Evolutionary conservation across 2,329 filamentous ascomycete genomes (phyloP).

Genomic region (Anthostomella pinea): DNA sequence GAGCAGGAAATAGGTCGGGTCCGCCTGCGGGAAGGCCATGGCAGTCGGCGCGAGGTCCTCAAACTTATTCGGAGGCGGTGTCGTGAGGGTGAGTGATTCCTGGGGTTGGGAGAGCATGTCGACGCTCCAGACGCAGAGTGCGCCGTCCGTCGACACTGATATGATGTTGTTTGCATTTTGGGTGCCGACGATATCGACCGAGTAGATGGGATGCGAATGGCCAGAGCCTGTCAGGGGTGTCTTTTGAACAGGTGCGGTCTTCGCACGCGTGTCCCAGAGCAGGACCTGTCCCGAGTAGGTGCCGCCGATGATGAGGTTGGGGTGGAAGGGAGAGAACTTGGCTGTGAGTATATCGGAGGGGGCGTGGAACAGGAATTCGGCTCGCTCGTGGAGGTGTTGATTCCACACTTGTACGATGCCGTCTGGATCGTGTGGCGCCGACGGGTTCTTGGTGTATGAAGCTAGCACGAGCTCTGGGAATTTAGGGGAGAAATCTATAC

Average conservation of each 20-base stretch:
- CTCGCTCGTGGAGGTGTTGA: slow-evolving; percentile 85
- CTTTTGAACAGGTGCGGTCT: slow-evolving; percentile 87
- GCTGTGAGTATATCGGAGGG: slow-evolving; percentile 94
- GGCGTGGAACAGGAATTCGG: slow-evolving; percentile 95
- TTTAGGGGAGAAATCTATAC: slow-evolving; percentile 92
- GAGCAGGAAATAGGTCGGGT: slow-evolving; percentile 96
- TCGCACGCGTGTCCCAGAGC: slow-evolving; percentile 92
- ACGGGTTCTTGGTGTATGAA: slow-evolving; percentile 95
- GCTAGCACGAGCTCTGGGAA: slow-evolving; percentile 90
- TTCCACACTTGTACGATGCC: slow-evolving; percentile 98
- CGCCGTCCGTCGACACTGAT: slow-evolving; percentile 92
- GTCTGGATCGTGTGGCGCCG: slow-evolving; percentile 88
- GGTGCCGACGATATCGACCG: slow-evolving; percentile 90
- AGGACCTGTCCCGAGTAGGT: slow-evolving; percentile 96
- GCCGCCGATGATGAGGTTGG: slow-evolving; percentile 91
- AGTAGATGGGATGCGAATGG: slow-evolving; percentile 95
- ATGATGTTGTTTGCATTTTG: slow-evolving; percentile 99
- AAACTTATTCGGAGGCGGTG: slow-evolving; percentile 81
- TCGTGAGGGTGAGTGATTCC: slow-evolving; percentile 84
- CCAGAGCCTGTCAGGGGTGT: slow-evolving; percentile 92
- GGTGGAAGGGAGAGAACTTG: slow-evolving; percentile 98
- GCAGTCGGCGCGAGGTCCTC: slow-evolving; percentile 94
- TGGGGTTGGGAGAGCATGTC: slow-evolving; percentile 98
- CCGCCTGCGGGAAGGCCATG: slow-evolving; percentile 89
- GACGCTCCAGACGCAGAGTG: slow-evolving; percentile 95